phyloP scores from a whole-genome alignment of 257 asterid genomes.

The Oldenlandia corymbosa region DNA sequence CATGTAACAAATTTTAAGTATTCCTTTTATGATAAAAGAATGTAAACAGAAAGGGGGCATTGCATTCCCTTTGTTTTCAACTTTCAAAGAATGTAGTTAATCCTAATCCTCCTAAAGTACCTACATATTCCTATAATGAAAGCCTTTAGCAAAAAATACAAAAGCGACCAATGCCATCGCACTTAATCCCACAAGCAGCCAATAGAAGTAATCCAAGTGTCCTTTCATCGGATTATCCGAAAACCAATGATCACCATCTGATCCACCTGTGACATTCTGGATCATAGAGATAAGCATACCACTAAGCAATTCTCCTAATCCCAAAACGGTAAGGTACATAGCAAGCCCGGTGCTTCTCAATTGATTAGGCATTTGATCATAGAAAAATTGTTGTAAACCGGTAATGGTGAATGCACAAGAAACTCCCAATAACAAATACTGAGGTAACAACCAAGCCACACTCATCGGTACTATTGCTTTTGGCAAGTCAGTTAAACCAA shows the following conservation, averaged over 20 bases:
- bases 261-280: constrained; percentile 9
- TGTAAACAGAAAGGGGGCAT: no score
- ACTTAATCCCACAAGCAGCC: constrained; percentile 12
- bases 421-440: neutral
- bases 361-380: constrained; percentile 5
- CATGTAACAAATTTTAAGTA: no score
- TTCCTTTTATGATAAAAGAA: no score
- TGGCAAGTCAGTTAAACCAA: no score
- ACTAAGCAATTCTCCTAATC: constrained; percentile 9
- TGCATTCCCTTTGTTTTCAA: no score
- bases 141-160: constrained; percentile 10
- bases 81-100: no score
- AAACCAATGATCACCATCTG: constrained; percentile 7
- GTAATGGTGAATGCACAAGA: constrained; percentile 3
- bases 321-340: constrained; percentile 7
- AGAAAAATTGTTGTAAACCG: constrained; percentile 12
- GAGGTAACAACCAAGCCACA: neutral
- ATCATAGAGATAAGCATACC: constrained; percentile 2
- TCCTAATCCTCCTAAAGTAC: no score
- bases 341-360: constrained; percentile 10
- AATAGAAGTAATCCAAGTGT: constrained; percentile 17
- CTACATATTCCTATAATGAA: neutral
- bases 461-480: constrained; percentile 3
- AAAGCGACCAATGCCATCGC: neutral
- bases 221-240: constrained; percentile 14